Percentiles rank a stretch among this genome's conserved stretches.
Evolutionary conservation across 2,329 filamentous ascomycete genomes (phyloP).

Genomic region (Clathrospora elynae): DNA sequence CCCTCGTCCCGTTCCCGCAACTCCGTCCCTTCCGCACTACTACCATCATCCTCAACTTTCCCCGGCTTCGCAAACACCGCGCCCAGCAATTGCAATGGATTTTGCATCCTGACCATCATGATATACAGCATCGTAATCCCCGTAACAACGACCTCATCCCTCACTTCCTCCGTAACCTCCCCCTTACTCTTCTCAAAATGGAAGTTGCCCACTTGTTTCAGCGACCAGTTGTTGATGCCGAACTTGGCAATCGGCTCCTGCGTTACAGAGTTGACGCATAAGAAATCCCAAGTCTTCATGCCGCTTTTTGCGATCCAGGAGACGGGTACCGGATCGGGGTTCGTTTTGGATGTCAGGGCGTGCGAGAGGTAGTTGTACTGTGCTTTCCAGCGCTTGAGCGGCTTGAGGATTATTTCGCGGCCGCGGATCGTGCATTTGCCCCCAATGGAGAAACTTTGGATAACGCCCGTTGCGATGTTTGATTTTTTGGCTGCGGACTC

Average conservation of each 20-base stretch:
- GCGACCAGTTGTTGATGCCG: conserved; percentile 22
- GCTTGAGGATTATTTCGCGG: conserved; percentile 21
- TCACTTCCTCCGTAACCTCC: conserved; percentile 11
- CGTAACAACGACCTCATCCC: conserved; percentile 26
- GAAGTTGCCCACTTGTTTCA: conserved; percentile 28
- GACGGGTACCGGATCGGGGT: conserved; percentile 10
- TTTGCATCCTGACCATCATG: conserved; percentile 27
- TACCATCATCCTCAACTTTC: conserved; percentile 11
- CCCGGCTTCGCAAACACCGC: conserved; percentile 24
- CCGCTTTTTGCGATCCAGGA: conserved; percentile 23
- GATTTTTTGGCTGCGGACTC: conserved; percentile 9
- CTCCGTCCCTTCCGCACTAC: not conserved
- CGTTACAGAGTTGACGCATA: conserved; percentile 21
- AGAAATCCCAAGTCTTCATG: conserved; percentile 27
- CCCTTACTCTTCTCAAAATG: conserved; percentile 19
- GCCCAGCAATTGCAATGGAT: conserved; percentile 23
- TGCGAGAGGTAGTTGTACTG: conserved; percentile 30
- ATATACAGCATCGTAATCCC: conserved; percentile 27
- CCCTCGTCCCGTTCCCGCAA: no score
- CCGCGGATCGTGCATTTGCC: conserved; percentile 22
- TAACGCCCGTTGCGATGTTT: conserved; percentile 19
- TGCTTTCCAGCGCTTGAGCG: conserved; percentile 26
- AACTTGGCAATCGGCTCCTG: conserved; percentile 28
- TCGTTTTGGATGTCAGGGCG: conserved; percentile 8
- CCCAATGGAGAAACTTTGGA: conserved; percentile 23